Evolutionary conservation across 2,329 filamentous ascomycete genomes (phyloP), one percentile per base, ranked within the genome.

Genomic region (Cordyceps militaris): DNA sequence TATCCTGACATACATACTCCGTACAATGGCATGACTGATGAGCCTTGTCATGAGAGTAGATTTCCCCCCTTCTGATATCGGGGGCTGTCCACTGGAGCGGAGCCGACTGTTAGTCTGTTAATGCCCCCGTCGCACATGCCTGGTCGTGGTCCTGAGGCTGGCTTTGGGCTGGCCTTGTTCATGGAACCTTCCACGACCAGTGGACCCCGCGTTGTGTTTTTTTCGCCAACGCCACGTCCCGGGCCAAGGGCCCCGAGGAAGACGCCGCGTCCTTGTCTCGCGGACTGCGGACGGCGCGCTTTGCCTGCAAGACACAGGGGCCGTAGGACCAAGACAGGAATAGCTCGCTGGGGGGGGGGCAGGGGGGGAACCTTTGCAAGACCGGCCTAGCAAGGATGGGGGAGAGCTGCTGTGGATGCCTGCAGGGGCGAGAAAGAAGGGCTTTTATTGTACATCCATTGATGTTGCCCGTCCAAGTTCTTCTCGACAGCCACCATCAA

Each of bases 61-160:
- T 38, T 23, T 3, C 5, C 52, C 23, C 13, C 28, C 21, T 28
- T 23, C 4, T 34, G 13, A 3, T 43, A 56, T 48, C 53, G 44
- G 32, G 32, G 34, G 34, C 23, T 21, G 1, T 28, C 43, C 13
- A 21, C 43, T 19, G 4, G 23, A 32, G 53, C 53, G 43, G 53
- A 49, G 53, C 32, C 53, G 21, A 47, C 52, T 36, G 38, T 43
- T 24, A 11, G 43, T 56, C 52, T 47, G 32, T 36, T n/a, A 19
- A 56, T 56, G 53, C 44, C 53, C 53, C 53, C 53, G 53, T 56
- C 53, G 53, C 53, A 56, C 53, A 55, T 55, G 52, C 42, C n/a
- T n/a, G n/a, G n/a, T 34, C 2, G 5, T n/a, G 2, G 14, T 13
- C 34, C 14, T 14, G 34, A 13, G 3, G 32, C 14, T 34, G 23